These are phyloP conservation scores for Wickerhamiella brachini DNA, from an alignment of 805 yeast species.

Conservation along the genomic window DNA sequence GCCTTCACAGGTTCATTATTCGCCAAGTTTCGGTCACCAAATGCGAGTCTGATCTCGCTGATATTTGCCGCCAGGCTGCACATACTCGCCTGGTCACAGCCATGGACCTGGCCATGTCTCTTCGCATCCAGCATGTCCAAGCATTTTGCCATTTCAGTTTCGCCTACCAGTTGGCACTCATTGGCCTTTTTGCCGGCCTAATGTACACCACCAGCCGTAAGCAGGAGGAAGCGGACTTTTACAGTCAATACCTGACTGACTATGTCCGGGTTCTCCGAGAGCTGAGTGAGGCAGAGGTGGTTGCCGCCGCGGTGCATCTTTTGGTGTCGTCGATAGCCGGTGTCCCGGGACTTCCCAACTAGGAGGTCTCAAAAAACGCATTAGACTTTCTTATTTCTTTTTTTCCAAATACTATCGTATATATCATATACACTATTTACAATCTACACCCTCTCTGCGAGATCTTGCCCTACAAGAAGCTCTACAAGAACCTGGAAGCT, in stretches of 20 bases:
- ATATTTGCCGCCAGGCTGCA: conserved; percentile 77
- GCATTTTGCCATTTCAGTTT: conserved; percentile 86
- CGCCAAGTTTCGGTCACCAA: conserved; percentile 20
- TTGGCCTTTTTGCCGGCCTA: conserved; percentile 79
- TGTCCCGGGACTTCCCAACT: conserved; percentile 36
- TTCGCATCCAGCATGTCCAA: conserved; percentile 71
- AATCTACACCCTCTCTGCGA: too few species aligned
- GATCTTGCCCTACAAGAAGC: too few species aligned
- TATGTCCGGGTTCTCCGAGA: conserved; percentile 67
- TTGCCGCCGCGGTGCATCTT: conserved; percentile 55
- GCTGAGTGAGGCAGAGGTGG: conserved; percentile 62
- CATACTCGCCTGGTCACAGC: conserved; percentile 70
- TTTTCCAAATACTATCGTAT: too few species aligned
- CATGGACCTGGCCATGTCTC: conserved; percentile 57
- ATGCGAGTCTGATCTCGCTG: conserved; percentile 39
- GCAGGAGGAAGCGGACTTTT: conserved; percentile 47
- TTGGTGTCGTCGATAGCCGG: conserved; percentile 60
- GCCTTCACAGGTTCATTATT: conserved; percentile 51
- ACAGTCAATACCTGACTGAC: conserved; percentile 54
- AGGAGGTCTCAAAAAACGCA: too few species aligned
- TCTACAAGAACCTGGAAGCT: too few species aligned
- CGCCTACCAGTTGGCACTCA: conserved; percentile 60
- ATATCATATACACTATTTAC: neutral
- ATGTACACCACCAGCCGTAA: conserved; percentile 49
- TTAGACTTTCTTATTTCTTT: conserved; percentile 2